phyloP scores from a whole-genome alignment of 352 stramenopile genomes.

The Globisporangium heterothallicum region DNA sequence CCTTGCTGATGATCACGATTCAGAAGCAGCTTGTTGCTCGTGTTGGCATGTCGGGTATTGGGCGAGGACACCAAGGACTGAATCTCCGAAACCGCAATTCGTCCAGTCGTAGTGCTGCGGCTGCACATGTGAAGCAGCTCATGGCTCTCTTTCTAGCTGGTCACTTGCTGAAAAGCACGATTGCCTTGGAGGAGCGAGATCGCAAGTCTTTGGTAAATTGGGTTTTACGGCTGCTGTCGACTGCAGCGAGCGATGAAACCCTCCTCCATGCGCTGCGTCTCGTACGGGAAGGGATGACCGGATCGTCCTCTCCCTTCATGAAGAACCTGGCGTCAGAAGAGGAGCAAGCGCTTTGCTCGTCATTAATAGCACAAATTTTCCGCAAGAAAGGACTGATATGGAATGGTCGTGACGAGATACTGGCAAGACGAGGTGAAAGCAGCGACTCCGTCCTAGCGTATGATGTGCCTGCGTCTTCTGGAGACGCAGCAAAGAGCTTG shows the following conservation, averaged over 20 bases:
- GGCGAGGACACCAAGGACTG: conserved; percentile 17
- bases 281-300: conserved; percentile 40
- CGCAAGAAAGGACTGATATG: conserved; percentile 34
- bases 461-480: not conserved
- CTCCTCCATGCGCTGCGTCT: conserved; percentile 60
- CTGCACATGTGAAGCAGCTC: conserved; percentile 61
- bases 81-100: conserved; percentile 12
- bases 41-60: conserved; percentile 14
- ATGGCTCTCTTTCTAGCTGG: conserved; percentile 75
- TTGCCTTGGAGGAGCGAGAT: conserved; percentile 47
- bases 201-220: conserved; percentile 57
- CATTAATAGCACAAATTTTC: conserved; percentile 39
- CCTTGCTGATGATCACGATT: conserved; percentile 81
- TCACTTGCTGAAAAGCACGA: conserved; percentile 51
- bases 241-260: conserved; percentile 51
- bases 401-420: conserved; percentile 13
- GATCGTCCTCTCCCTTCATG: conserved; percentile 5
- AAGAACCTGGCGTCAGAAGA: conserved; percentile 7
- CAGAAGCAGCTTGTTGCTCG: conserved; percentile 72
- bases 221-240: conserved; percentile 65
- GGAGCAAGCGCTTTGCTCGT: conserved; percentile 8
- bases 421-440: conserved; percentile 8
- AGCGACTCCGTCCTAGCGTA: conserved; percentile 22
- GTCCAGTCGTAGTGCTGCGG: conserved; percentile 14
- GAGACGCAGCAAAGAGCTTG: not conserved